phyloP scores from a whole-genome alignment of 495 filamentous ascomycete species.

The Xylaria cubensis region DNA sequence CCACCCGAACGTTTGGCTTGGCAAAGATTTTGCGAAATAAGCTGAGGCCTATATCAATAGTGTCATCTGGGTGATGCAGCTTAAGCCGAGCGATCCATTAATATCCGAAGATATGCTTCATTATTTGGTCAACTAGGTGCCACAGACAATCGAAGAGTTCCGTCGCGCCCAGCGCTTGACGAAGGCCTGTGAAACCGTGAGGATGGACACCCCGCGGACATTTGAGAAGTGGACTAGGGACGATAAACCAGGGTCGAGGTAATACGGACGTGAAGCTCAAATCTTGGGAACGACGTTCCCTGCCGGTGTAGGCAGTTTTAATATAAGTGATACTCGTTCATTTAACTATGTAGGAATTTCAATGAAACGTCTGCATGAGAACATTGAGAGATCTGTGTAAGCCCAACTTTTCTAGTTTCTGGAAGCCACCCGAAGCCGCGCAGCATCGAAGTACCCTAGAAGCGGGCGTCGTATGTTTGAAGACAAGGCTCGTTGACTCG shows the following conservation, averaged over 20 bases:
- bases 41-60: slow-evolving; percentile 4
- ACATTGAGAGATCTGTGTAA: too few species aligned
- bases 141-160: not conserved
- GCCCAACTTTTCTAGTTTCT: not conserved
- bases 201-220: not conserved
- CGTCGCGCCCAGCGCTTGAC: not conserved
- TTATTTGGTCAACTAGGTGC: not conserved
- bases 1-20: not conserved
- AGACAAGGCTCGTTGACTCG: not conserved
- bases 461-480: not conserved
- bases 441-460: not conserved
- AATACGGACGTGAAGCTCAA: not conserved
- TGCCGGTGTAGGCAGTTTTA: not conserved
- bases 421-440: not conserved
- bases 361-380: not conserved
- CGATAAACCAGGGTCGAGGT: not conserved
- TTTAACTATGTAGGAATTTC: not conserved
- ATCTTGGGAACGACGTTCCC: not conserved
- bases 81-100: not conserved
- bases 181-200: not conserved
- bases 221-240: slow-evolving; percentile 9
- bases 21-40: not conserved
- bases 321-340: not conserved
- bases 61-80: slow-evolving; percentile 1
- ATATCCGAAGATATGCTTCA: not conserved